Evolutionary conservation across 2,329 filamentous ascomycete species (phyloP), one percentile per base, ranked within the genome.

Genomic region (Xylaria sp.): DNA sequence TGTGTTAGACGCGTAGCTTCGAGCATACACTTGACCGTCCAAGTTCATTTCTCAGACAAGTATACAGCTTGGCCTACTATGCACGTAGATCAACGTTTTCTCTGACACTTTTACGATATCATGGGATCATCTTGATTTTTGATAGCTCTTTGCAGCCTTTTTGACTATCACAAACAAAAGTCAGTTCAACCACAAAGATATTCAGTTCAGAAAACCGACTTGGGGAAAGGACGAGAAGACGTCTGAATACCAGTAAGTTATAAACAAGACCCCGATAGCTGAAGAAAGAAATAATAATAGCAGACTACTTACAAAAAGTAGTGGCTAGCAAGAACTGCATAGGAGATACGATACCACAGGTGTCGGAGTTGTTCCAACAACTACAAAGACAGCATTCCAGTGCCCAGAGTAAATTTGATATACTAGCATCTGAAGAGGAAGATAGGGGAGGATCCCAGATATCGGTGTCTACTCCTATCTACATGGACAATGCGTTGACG

Each of bases 361-460:
- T 31, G 25, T 38, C 33, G 17, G 31, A 44, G 47, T 42, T 47
- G 20, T 38, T 51, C 9, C 64, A 39, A 17, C 53, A 49, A 17
- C 29, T 27, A 39, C 67, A 44, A 47, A 61, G 57, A 13, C 67
- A 64, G 17, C 64, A 67, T 54, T 69, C 67, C 2, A 51, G 62
- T 44, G 13, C 61, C 36, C 57, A 69, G 20, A 62, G 45, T n/a
- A 64, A 39, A 29, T 49, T 27, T 36, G n/a, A 27, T 33, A 29
- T 10, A 22, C 17, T 47, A 11, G 39, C 22, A 2, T 58, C 31
- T 29, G 57, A 59, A n/a, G 47, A 47, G 38, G 25, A 39, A 10
- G 42, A 27, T 7, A 51, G 27, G 47, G 60, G 55, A 27, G 31
- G 33, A 10, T 49, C 58, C 1, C 51, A 66, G 22, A 44, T 60